phyloP scores from a whole-genome alignment of 768 basidiomycete species.

The Rhizopogon vinicolor region DNA sequence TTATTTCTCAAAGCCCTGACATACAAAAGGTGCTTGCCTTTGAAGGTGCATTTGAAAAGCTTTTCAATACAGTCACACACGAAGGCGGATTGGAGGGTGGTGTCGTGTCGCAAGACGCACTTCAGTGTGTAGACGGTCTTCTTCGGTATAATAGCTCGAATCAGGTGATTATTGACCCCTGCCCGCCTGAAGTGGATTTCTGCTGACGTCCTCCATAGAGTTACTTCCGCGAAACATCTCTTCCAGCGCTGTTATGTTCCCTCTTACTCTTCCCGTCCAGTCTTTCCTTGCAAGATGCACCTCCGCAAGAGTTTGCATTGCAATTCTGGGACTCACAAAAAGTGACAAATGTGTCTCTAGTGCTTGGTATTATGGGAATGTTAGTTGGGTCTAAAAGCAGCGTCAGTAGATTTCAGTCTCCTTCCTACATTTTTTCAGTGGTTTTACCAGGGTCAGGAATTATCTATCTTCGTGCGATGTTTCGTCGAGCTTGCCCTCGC shows the following conservation, averaged over 20 bases:
- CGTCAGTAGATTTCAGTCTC: slow-evolving; percentile 35
- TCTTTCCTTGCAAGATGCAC: slow-evolving; percentile 48
- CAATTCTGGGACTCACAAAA: slow-evolving; percentile 98
- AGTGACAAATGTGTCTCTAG: slow-evolving; percentile 69
- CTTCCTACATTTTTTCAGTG: slow-evolving; percentile 1
- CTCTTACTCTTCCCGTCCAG: slow-evolving; percentile 68
- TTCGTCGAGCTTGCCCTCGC: slow-evolving; percentile 85
- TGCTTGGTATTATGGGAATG: slow-evolving; percentile 82
- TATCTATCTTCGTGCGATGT: slow-evolving; percentile 61
- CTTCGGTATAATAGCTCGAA: slow-evolving; percentile 93
- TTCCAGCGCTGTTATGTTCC: slow-evolving; percentile 63
- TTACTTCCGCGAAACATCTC: slow-evolving; percentile 88
- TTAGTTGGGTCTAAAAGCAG: slow-evolving; percentile 71
- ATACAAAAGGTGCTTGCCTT: slow-evolving; percentile 97
- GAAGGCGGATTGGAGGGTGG: slow-evolving; percentile 95
- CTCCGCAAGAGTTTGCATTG: slow-evolving; percentile 87
- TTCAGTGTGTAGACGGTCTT: slow-evolving; percentile 81
- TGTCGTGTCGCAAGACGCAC: slow-evolving; percentile 77
- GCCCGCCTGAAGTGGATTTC: not conserved
- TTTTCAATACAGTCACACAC: slow-evolving; percentile 81
- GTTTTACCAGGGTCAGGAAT: slow-evolving; percentile 47
- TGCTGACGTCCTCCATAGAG: slow-evolving; percentile 49
- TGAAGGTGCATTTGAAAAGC: slow-evolving; percentile 93
- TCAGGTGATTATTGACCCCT: slow-evolving; percentile 51
- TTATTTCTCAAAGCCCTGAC: slow-evolving; percentile 84